phyloP scores from a whole-genome alignment of 2,329 filamentous ascomycete species.

The Verticillium isaacii region DNA sequence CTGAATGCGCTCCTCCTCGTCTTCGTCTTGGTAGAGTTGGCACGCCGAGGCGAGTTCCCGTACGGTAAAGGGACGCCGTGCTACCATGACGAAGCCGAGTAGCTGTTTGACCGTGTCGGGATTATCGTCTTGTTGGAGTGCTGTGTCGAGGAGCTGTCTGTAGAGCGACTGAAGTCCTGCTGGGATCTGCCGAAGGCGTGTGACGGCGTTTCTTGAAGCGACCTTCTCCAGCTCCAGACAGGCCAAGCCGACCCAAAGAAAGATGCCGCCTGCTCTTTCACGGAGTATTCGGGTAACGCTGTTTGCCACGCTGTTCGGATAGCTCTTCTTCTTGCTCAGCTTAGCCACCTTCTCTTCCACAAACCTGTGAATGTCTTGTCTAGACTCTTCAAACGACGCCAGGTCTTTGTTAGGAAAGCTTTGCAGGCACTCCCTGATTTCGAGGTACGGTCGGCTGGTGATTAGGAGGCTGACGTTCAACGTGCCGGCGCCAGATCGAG shows the following conservation, averaged over 20 bases:
- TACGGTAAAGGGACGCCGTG: not conserved
- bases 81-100: no score
- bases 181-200: not conserved
- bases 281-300: not conserved
- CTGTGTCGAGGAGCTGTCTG: no score
- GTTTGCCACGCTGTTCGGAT: not conserved
- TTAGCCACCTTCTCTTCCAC: not conserved
- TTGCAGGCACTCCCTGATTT: conserved; percentile 10
- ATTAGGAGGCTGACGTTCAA: conserved; percentile 11
- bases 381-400: conserved; percentile 13
- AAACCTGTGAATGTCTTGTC: not conserved
- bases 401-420: conserved; percentile 15
- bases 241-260: not conserved
- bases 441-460: conserved; percentile 15
- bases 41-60: not conserved
- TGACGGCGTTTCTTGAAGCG: not conserved
- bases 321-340: not conserved
- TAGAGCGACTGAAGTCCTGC: not conserved
- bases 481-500: not conserved
- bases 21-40: not conserved
- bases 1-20: not conserved
- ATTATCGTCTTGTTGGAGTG: no score
- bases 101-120: no score
- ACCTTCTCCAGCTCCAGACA: not conserved
- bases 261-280: not conserved